Evolutionary conservation across 2,329 filamentous ascomycete genomes (phyloP), one percentile per base, ranked within the genome.

Genomic region (Aspergillus calidoustus): DNA sequence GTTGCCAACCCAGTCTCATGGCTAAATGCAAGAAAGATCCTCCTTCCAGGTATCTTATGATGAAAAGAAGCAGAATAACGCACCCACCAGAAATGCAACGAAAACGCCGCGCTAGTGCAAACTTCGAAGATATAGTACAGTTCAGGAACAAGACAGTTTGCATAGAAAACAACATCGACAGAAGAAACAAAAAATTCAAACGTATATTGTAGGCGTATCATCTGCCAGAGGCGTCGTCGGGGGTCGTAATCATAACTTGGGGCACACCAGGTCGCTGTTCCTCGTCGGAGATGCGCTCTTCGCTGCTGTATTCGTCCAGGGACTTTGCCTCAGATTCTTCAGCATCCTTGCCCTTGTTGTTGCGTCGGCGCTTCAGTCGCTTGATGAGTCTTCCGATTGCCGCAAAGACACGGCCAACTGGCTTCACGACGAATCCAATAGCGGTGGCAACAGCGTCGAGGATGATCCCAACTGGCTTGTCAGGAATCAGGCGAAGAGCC

Each of bases 401-500:
- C 15, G 66, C 66, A 31, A 80, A 59, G 2, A 48, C 73, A 49
- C 72, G 77, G 47, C 66, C 62, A 23, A 81, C 47, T 3, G 80
- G 80, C 17, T 70, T 69, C 46, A 89, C 71, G 58, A 84, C 81
- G 46, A 83, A 75, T 2, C 84, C 81, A 46, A 90, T 77, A 60
- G 86, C 74, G 48, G 79, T 80, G 53, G 83, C 76, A 49, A 91
- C 72, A 17, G 89, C 78, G 61, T 76, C 71, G 57, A 82, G 79
- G 3, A 79, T 72, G 44, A 77, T 60, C 1, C 73, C 77, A 52
- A 81, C 80, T 47, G 79, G 76, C 51, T 85, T 82, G 73, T 98
- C 93, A 0, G 95, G 95, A 55, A 98, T 84, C 28, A 92, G 82
- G 52, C 95, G 91, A 62, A 98, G 89, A 34, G 91, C 80, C 25